A percentile compares a stretch with the other conserved stretches of the same genome.
Evolutionary conservation across 2,329 filamentous ascomycete genomes (phyloP).

Genomic region (Lecanicillium sp.): DNA sequence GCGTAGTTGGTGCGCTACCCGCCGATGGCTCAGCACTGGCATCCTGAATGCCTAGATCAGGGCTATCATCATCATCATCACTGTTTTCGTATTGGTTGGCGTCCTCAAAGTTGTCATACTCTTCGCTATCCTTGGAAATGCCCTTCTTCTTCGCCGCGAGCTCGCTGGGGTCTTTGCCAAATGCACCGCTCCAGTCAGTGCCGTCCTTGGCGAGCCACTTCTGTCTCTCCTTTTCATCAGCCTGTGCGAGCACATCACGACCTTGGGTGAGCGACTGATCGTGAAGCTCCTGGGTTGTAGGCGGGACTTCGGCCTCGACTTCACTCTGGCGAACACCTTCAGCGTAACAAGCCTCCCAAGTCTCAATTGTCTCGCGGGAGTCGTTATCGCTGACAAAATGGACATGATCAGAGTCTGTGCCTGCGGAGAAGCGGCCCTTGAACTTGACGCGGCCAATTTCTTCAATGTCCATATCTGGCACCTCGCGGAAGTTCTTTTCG

Average conservation of each 20-base stretch:
- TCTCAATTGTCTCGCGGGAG: slow-evolving; percentile 85
- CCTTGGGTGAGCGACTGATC: slow-evolving; percentile 72
- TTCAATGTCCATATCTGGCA: slow-evolving; percentile 68
- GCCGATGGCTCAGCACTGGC: slow-evolving; percentile 27
- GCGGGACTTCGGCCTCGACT: slow-evolving; percentile 66
- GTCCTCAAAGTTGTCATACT: slow-evolving; percentile 31
- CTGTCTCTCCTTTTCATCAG: slow-evolving; percentile 61
- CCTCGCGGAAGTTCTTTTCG: slow-evolving; percentile 58
- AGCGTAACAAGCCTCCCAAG: slow-evolving; percentile 84
- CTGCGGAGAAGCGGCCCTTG: slow-evolving; percentile 74
- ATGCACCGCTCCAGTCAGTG: slow-evolving; percentile 79
- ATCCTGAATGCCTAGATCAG: slow-evolving; percentile 53
- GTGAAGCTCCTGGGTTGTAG: slow-evolving; percentile 65
- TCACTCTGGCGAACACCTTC: slow-evolving; percentile 72
- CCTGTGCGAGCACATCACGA: slow-evolving; percentile 70
- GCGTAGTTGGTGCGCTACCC: slow-evolving; percentile 18
- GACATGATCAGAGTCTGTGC: slow-evolving; percentile 79
- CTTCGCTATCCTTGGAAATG: slow-evolving; percentile 25
- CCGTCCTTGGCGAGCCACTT: slow-evolving; percentile 75
- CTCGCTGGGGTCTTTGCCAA: slow-evolving; percentile 64
- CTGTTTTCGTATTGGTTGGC: slow-evolving; percentile 22
- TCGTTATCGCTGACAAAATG: slow-evolving; percentile 80
- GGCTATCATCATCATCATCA: slow-evolving; percentile 25
- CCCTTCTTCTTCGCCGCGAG: slow-evolving; percentile 27
- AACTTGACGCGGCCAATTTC: slow-evolving; percentile 79